phyloP scores from a whole-genome alignment of 1,284 basidiomycete genomes.

The Termitomyces sp. region DNA sequence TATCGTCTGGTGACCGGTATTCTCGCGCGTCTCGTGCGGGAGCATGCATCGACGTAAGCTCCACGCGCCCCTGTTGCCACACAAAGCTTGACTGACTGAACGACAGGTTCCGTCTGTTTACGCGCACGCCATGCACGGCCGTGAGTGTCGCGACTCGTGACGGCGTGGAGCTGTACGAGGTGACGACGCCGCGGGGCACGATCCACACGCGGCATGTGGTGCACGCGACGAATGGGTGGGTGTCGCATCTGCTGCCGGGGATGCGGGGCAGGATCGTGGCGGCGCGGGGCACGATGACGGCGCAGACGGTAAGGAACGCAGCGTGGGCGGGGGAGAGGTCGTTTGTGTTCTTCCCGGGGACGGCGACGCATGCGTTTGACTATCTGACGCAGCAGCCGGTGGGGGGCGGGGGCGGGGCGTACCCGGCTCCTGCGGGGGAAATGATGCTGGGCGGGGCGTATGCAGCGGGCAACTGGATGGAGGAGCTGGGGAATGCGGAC shows the following conservation, averaged over 20 bases:
- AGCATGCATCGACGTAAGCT: constrained; percentile 34
- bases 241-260: constrained; percentile 60
- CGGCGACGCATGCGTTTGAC: constrained; percentile 41
- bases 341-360: constrained; percentile 54
- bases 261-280: constrained; percentile 58
- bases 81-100: background rate
- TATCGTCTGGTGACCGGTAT: constrained; percentile 55
- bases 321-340: constrained; percentile 36
- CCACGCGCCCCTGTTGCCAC: background rate
- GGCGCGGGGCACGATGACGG: constrained; percentile 59
- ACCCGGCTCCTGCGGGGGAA: constrained; percentile 34
- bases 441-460: constrained; percentile 62
- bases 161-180: constrained; percentile 29
- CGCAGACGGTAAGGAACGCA: constrained; percentile 37
- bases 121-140: constrained; percentile 45
- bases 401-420: constrained; percentile 25
- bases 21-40: constrained; percentile 39
- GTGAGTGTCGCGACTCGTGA: constrained; percentile 17
- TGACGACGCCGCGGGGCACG: constrained; percentile 51
- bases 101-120: constrained; percentile 43
- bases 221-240: constrained; percentile 79
- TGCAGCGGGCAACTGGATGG: constrained; percentile 26
- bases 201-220: constrained; percentile 57
- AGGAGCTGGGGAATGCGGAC: constrained; percentile 37
- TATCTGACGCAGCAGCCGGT: constrained; percentile 68